Percentiles rank a stretch among this genome's conserved stretches.
Conservation (phyloP, 73 alveolate species). For the Paramecium primaurelia region DNA sequence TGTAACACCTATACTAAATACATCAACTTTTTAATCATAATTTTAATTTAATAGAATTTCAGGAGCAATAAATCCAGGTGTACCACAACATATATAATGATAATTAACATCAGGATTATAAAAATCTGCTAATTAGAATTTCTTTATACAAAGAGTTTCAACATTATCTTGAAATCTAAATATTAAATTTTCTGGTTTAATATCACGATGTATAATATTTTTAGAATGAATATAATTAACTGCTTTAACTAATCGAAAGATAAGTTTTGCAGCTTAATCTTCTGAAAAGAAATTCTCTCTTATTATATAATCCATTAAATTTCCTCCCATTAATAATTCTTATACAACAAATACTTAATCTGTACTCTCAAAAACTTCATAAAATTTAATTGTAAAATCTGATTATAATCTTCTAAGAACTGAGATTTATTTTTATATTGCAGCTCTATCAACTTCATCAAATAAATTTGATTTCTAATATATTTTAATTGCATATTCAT, state of each 20-base stretch:
- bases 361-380: slow-evolving; percentile 63
- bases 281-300: slow-evolving; percentile 40
- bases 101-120: background rate
- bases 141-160: background rate
- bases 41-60: slow-evolving; percentile 39
- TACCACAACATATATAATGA: slow-evolving; percentile 39
- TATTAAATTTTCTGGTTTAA: slow-evolving; percentile 14
- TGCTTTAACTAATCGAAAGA: slow-evolving; percentile 54
- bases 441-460: slow-evolving; percentile 12
- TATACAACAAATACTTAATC: slow-evolving; percentile 64
- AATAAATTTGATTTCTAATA: background rate
- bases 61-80: slow-evolving; percentile 57
- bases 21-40: slow-evolving; percentile 55
- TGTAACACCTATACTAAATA: slow-evolving; percentile 44
- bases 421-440: background rate
- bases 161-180: background rate
- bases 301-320: slow-evolving; percentile 53
- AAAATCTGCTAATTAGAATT: background rate
- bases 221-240: slow-evolving; percentile 45
- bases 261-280: slow-evolving; percentile 43
- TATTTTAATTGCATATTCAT: background rate
- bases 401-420: background rate
- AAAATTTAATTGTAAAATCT: background rate
- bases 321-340: slow-evolving; percentile 66
- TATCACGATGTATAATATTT: slow-evolving; percentile 17